Percentiles rank a stretch among this genome's conserved stretches.
Conservation (phyloP, 1,139 yeast genomes). For the Sugiyamaella novakii region DNA sequence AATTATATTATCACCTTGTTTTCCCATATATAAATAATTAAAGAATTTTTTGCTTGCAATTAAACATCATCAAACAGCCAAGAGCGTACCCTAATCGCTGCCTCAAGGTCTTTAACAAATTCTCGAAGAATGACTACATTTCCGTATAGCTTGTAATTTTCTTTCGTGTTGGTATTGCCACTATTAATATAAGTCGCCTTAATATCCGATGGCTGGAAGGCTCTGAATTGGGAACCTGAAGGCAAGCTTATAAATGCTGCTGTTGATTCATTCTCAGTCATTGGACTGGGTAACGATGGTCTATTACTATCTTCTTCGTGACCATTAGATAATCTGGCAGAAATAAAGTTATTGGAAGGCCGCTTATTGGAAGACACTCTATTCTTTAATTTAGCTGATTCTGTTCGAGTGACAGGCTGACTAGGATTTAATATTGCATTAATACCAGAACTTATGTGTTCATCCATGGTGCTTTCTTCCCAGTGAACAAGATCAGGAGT, state of each 20-base stretch:
- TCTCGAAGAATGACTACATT: conserved; percentile 33
- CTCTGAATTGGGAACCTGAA: background rate
- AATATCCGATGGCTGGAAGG: conserved; percentile 1
- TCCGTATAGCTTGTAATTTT: conserved; percentile 27
- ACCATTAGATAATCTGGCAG: background rate
- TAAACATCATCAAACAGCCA: conserved; percentile 28
- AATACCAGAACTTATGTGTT: no score
- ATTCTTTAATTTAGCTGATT: background rate
- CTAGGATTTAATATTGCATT: background rate
- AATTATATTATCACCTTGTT: background rate
- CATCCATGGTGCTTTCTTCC: no score
- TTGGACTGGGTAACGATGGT: background rate
- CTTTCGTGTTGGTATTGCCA: conserved; percentile 17
- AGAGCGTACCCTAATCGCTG: conserved; percentile 34
- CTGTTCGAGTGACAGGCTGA: no score
- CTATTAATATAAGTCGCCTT: conserved; percentile 1
- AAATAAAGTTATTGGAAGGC: no score
- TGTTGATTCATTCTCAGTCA: background rate
- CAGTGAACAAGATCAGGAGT: background rate
- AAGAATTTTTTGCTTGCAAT: background rate
- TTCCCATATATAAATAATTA: background rate
- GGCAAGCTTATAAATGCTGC: background rate
- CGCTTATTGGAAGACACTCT: background rate
- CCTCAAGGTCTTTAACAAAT: conserved; percentile 35
- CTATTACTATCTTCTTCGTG: background rate